phyloP scores from a whole-genome alignment of 805 yeast species.

The Saitoella complicata region DNA sequence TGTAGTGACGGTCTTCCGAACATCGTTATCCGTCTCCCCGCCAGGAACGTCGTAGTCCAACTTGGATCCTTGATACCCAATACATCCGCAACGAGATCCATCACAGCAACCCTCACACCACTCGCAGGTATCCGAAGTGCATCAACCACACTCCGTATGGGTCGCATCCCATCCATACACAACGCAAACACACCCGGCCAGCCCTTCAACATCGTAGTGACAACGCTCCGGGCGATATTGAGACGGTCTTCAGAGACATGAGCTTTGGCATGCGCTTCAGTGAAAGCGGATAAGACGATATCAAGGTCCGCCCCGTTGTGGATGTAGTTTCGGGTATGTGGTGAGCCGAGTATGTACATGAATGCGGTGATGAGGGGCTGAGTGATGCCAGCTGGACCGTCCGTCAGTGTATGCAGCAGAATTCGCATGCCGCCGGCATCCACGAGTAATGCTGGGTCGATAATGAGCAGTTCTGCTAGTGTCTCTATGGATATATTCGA shows the following conservation, averaged over 20 bases:
- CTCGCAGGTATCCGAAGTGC: conserved; percentile 48
- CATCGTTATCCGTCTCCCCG: conserved; percentile 16
- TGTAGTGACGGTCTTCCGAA: not conserved
- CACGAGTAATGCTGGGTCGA: conserved; percentile 28
- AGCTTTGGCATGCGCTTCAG: conserved; percentile 38
- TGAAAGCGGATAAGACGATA: conserved; percentile 48
- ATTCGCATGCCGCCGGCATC: conserved; percentile 31
- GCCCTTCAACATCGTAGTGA: conserved; percentile 46
- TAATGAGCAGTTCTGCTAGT: conserved; percentile 31
- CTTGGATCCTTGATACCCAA: conserved; percentile 44
- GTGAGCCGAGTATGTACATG: conserved; percentile 39
- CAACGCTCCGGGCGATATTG: conserved; percentile 41
- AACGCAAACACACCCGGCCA: conserved; percentile 63
- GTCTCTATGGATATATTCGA: conserved; percentile 37
- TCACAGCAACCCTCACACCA: conserved; percentile 29
- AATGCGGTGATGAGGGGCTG: conserved; percentile 32
- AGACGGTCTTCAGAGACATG: conserved; percentile 38
- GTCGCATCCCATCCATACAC: conserved; percentile 37
- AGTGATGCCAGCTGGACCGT: conserved; percentile 35
- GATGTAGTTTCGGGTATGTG: conserved; percentile 35
- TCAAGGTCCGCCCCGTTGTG: not conserved
- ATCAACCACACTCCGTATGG: conserved; percentile 40
- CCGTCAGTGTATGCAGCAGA: conserved; percentile 33
- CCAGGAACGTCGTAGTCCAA: conserved; percentile 28
- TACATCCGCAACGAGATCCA: conserved; percentile 58